phyloP scores from a whole-genome alignment of 768 basidiomycete species.

The Kwoniella newhampshirensis region DNA sequence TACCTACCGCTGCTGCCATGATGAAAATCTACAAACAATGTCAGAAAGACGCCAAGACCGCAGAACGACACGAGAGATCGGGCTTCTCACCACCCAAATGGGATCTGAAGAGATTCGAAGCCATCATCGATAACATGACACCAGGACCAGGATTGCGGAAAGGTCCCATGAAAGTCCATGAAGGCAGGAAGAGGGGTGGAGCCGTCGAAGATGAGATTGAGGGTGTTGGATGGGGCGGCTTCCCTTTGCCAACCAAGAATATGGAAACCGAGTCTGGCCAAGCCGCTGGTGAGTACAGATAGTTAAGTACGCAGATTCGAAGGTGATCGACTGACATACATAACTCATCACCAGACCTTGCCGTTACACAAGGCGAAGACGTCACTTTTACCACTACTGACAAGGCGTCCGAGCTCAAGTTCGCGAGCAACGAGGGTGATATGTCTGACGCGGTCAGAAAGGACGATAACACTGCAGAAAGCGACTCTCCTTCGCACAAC shows the following conservation, averaged over 20 bases:
- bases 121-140: constrained; percentile 29
- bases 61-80: not conserved
- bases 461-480: no score
- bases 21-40: constrained; percentile 3
- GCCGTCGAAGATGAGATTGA: not conserved
- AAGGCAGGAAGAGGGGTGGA: not conserved
- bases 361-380: no score
- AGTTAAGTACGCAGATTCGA: not conserved
- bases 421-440: no score
- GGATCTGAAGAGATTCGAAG: constrained; percentile 8
- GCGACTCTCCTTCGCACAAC: no score
- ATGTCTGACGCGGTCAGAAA: no score
- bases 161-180: constrained; percentile 22
- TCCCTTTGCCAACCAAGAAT: constrained; percentile 13
- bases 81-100: not conserved
- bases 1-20: not conserved
- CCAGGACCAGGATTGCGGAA: constrained; percentile 37
- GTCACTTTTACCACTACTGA: no score
- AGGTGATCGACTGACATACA: no score
- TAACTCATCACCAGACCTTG: no score
- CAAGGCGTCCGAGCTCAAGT: no score
- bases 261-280: not conserved
- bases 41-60: constrained; percentile 6
- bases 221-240: constrained; percentile 37
- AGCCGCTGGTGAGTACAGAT: not conserved